Evolutionary conservation across 495 filamentous ascomycete species (phyloP).

Genomic region (Neurospora terricola): DNA sequence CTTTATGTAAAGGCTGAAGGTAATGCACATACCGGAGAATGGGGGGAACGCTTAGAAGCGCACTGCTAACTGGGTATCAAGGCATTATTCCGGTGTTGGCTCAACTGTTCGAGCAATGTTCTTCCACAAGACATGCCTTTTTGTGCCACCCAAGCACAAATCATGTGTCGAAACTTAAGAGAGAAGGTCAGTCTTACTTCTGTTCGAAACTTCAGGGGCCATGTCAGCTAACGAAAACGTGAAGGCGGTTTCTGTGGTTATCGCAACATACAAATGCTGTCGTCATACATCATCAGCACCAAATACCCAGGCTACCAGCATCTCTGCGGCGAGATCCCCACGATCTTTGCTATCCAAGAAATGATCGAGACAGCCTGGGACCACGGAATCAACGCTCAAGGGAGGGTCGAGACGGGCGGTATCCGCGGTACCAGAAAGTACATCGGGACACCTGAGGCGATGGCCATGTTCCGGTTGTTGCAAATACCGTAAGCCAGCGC

Average conservation of each 20-base stretch:
- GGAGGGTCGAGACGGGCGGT: slow-evolving; percentile 74
- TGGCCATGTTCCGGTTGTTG: slow-evolving; percentile 65
- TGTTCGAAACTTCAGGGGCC: not conserved
- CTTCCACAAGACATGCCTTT: slow-evolving; percentile 56
- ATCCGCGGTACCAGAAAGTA: slow-evolving; percentile 85
- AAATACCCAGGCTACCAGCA: slow-evolving; percentile 44
- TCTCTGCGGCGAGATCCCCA: slow-evolving; percentile 56
- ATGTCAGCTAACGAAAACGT: not conserved
- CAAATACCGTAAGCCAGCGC: slow-evolving; percentile 47
- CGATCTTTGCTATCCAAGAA: slow-evolving; percentile 77
- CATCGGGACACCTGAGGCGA: slow-evolving; percentile 89
- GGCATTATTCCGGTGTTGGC: slow-evolving; percentile 69
- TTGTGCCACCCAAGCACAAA: slow-evolving; percentile 66
- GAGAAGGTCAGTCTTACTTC: slow-evolving; percentile 40
- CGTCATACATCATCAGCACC: slow-evolving; percentile 62
- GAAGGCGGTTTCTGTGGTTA: slow-evolving; percentile 92
- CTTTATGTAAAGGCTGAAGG: slow-evolving; percentile 46
- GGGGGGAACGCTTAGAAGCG: slow-evolving; percentile 31
- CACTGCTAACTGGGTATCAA: slow-evolving; percentile 15
- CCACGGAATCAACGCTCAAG: slow-evolving; percentile 63
- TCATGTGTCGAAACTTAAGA: slow-evolving; percentile 72
- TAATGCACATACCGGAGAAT: slow-evolving; percentile 31
- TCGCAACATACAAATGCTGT: slow-evolving; percentile 90
- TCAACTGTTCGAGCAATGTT: slow-evolving; percentile 59
- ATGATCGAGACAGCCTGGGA: slow-evolving; percentile 89